Percentiles rank a stretch among this genome's conserved stretches.
These are phyloP conservation scores for Batkoa obscura DNA, from an alignment of 371 early-diverging fungal species.

Conservation along the genomic window DNA sequence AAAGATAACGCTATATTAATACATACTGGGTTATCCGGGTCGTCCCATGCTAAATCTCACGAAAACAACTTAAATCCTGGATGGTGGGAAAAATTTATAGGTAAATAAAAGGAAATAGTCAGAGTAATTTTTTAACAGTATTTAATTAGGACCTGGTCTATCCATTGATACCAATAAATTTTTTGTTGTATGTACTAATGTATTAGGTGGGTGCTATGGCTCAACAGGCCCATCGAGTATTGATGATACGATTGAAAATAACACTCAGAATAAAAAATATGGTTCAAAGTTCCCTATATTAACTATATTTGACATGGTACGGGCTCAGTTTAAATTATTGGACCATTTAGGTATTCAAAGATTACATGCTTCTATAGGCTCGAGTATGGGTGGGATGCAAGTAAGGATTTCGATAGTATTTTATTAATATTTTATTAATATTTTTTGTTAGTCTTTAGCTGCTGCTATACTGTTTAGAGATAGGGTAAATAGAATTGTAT, in stretches of 20 bases:
- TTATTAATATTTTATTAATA: background rate
- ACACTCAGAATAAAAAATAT: constrained; percentile 48
- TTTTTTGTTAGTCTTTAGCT: constrained; percentile 37
- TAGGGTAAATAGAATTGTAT: constrained; percentile 54
- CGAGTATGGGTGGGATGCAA: constrained; percentile 94
- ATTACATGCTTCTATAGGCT: constrained; percentile 78
- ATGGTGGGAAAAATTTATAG: constrained; percentile 97
- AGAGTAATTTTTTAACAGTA: background rate
- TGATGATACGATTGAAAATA: constrained; percentile 34
- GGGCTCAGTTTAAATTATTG: constrained; percentile 74
- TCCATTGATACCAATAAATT: constrained; percentile 70
- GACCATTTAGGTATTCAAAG: constrained; percentile 59
- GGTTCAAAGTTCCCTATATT: constrained; percentile 81
- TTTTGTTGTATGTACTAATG: constrained; percentile 75
- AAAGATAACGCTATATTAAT: constrained; percentile 56
- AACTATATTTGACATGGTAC: constrained; percentile 85
- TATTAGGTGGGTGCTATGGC: constrained; percentile 74
- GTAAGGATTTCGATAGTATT: constrained; percentile 10
- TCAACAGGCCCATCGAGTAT: constrained; percentile 48
- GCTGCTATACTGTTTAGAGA: constrained; percentile 69
- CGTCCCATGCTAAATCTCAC: constrained; percentile 66
- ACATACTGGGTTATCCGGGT: constrained; percentile 71
- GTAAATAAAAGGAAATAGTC: constrained; percentile 7
- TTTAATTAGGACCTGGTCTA: constrained; percentile 34
- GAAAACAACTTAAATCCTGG: constrained; percentile 56